These are phyloP conservation scores for Bacterosira constricta DNA, from an alignment of 108 stramenopile species.

Conservation along the genomic window DNA sequence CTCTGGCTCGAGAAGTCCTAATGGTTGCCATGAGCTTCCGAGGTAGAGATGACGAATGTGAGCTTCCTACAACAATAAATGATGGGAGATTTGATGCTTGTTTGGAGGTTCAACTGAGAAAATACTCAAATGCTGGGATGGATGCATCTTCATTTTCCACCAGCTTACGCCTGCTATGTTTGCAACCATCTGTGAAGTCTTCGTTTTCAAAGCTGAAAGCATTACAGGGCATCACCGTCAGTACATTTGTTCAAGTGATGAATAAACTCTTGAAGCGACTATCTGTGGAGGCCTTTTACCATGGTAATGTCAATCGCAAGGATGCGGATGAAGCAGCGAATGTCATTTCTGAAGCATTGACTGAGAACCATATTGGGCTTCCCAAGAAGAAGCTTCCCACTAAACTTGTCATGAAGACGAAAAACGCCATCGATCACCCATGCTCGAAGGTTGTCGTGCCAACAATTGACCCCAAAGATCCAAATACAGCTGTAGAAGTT, in stretches of 20 bases:
- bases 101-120: constrained; percentile 62
- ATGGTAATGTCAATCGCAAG: constrained; percentile 63
- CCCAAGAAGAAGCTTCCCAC: constrained; percentile 66
- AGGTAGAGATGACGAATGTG: constrained; percentile 26
- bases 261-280: constrained; percentile 52
- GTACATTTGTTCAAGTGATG: constrained; percentile 55
- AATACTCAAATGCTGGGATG: constrained; percentile 70
- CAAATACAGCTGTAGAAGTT: constrained; percentile 82
- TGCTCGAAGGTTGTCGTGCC: constrained; percentile 41
- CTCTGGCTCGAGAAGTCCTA: constrained; percentile 55
- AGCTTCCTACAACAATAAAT: constrained; percentile 60
- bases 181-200: constrained; percentile 65
- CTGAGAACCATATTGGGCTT: constrained; percentile 42
- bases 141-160: constrained; percentile 57
- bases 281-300: constrained; percentile 65
- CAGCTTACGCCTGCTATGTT: constrained; percentile 63
- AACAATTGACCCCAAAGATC: constrained; percentile 67
- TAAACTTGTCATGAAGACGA: constrained; percentile 51
- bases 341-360: constrained; percentile 44
- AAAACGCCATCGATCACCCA: constrained; percentile 15
- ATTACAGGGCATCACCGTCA: constrained; percentile 48
- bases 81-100: constrained; percentile 69
- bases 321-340: constrained; percentile 59
- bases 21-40: constrained; percentile 67
- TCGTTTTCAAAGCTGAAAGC: constrained; percentile 64